Percentiles rank a stretch among this genome's conserved stretches.
Conservation (phyloP, 441 rosid genomes). For the California macrophylla region DNA sequence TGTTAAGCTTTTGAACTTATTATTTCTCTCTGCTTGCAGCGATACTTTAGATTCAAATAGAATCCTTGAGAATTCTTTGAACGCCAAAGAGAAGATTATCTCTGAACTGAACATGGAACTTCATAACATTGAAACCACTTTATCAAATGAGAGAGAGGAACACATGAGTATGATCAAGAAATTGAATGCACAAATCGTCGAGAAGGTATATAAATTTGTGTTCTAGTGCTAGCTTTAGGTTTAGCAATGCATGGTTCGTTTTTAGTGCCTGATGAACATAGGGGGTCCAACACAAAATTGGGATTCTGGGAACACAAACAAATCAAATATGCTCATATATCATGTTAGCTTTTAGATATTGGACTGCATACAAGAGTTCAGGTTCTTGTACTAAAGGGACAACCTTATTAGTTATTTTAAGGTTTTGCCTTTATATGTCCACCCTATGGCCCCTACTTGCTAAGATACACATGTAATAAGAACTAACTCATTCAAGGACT, state of each 20-base stretch:
- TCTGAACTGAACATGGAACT: constrained; percentile 92
- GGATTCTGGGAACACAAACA: not conserved
- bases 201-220: constrained; percentile 46
- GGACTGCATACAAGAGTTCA: not conserved
- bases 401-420: not conserved
- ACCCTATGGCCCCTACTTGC: not conserved
- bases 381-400: not conserved
- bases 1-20: constrained; percentile 14
- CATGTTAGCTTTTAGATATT: not conserved
- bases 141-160: constrained; percentile 75
- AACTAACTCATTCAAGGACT: not conserved
- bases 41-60: constrained; percentile 65
- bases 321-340: not conserved
- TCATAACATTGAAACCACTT: constrained; percentile 70
- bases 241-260: not conserved
- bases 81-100: constrained; percentile 85
- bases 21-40: constrained; percentile 34
- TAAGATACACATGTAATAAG: not conserved
- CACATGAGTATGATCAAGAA: constrained; percentile 75
- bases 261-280: not conserved
- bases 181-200: constrained; percentile 53
- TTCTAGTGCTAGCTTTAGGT: not conserved
- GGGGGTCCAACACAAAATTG: not conserved
- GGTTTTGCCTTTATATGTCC: not conserved
- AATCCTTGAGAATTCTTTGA: constrained; percentile 67